Percentiles rank a stretch among this genome's conserved stretches.
Conservation (phyloP, 2,329 filamentous ascomycete genomes). For the Pseudogymnoascus verrucosus region DNA sequence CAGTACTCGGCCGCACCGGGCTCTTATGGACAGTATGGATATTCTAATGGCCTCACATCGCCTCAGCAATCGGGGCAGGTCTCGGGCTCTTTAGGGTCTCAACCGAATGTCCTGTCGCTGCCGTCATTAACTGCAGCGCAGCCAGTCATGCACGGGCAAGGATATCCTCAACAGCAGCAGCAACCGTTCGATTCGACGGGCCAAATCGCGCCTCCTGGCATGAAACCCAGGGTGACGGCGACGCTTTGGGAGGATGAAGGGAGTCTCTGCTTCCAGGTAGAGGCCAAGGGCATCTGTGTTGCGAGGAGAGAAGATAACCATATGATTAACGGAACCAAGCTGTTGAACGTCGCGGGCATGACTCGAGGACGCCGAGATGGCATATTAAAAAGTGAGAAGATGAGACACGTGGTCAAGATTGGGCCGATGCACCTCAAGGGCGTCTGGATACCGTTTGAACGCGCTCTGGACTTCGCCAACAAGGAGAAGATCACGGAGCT, state of each 20-base stretch:
- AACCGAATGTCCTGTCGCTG: slow-evolving; percentile 61
- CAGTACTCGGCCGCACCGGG: slow-evolving; percentile 54
- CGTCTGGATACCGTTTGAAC: slow-evolving; percentile 96
- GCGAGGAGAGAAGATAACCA: slow-evolving; percentile 94
- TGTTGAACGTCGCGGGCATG: slow-evolving; percentile 97
- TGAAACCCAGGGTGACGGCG: slow-evolving; percentile 93
- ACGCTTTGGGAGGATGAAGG: slow-evolving; percentile 98
- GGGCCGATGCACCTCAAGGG: slow-evolving; percentile 98
- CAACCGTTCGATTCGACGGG: slow-evolving; percentile 72
- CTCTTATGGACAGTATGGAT: slow-evolving; percentile 62
- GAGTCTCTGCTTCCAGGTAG: slow-evolving; percentile 94
- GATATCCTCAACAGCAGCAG: slow-evolving; percentile 48
- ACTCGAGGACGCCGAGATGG: slow-evolving; percentile 90
- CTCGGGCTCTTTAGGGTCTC: slow-evolving; percentile 59
- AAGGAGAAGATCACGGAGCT: slow-evolving; percentile 98
- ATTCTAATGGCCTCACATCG: slow-evolving; percentile 71
- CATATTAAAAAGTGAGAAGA: slow-evolving; percentile 95
- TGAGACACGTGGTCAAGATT: slow-evolving; percentile 95
- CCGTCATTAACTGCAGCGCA: slow-evolving; percentile 44
- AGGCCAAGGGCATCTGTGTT: slow-evolving; percentile 92
- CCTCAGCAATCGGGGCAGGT: slow-evolving; percentile 61
- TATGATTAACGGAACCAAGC: slow-evolving; percentile 98
- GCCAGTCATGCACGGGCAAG: slow-evolving; percentile 39
- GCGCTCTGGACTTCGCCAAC: slow-evolving; percentile 96
- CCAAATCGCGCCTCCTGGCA: slow-evolving; percentile 82